Conservation (phyloP, 805 yeast genomes). For the Debaryomyces hansenii region DNA sequence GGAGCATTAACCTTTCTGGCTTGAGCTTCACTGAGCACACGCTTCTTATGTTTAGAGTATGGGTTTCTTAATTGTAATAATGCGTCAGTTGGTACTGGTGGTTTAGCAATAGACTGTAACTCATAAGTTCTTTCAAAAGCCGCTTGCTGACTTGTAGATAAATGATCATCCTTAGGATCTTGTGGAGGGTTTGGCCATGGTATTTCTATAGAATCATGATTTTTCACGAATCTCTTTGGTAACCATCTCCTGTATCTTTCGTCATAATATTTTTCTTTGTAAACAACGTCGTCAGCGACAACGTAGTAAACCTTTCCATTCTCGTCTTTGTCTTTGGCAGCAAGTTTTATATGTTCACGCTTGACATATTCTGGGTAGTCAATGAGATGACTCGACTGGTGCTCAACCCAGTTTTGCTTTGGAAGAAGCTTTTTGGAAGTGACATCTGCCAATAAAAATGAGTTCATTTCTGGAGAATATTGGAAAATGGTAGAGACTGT, state of each 20-base stretch:
- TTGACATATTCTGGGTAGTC: slow-evolving; percentile 67
- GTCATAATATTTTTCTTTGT: slow-evolving; percentile 72
- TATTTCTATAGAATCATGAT: slow-evolving; percentile 65
- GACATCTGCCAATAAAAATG: slow-evolving; percentile 67
- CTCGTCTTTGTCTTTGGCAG: slow-evolving; percentile 72
- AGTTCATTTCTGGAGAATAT: slow-evolving; percentile 59
- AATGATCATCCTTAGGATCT: slow-evolving; percentile 53
- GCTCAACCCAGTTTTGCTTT: slow-evolving; percentile 66
- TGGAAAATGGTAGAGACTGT: slow-evolving; percentile 66
- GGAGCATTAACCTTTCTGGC: slow-evolving; percentile 66
- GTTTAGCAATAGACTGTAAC: slow-evolving; percentile 62
- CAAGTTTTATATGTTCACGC: slow-evolving; percentile 64
- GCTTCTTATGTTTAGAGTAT: slow-evolving; percentile 62
- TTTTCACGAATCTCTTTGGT: slow-evolving; percentile 75
- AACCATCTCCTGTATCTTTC: slow-evolving; percentile 67
- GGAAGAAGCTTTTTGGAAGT: slow-evolving; percentile 69
- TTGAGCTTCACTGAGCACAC: slow-evolving; percentile 56
- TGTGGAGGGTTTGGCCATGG: slow-evolving; percentile 84
- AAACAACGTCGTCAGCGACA: slow-evolving; percentile 73
- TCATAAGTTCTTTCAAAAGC: slow-evolving; percentile 75
- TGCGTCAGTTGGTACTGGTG: slow-evolving; percentile 71
- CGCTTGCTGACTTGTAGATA: slow-evolving; percentile 55
- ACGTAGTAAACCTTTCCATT: slow-evolving; percentile 65
- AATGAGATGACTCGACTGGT: slow-evolving; percentile 69
- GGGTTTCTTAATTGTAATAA: slow-evolving; percentile 74